These are phyloP conservation scores for Flaveria trinervia DNA, from an alignment of 129 eudicot genomes.

Conservation along the genomic window DNA sequence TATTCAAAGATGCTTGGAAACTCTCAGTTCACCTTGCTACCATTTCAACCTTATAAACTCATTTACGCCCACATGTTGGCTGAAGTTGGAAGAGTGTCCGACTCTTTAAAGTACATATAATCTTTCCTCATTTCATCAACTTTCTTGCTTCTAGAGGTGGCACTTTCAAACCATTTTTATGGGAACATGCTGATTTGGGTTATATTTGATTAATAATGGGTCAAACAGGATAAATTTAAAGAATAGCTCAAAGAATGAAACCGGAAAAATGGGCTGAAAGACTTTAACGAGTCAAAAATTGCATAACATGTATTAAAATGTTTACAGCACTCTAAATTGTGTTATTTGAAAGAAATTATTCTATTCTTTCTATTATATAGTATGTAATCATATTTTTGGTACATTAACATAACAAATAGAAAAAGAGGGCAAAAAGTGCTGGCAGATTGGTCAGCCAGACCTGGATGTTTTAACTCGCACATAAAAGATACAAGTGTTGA, in stretches of 20 bases:
- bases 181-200: neutral
- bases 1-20: slow-evolving; percentile 82
- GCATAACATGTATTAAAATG: neutral
- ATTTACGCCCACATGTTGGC: slow-evolving; percentile 93
- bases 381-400: neutral
- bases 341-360: neutral
- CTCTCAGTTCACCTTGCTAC: slow-evolving; percentile 78
- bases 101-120: slow-evolving; percentile 65
- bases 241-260: slow-evolving; percentile 3
- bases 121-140: neutral
- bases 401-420: neutral
- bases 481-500: neutral
- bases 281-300: neutral
- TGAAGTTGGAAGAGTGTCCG: slow-evolving; percentile 91
- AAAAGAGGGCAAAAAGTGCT: neutral
- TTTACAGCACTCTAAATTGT: neutral
- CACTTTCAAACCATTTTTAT: neutral
- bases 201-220: slow-evolving; percentile 2
- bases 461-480: neutral
- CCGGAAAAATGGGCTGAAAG: neutral
- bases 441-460: neutral
- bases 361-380: neutral
- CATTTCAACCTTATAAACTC: slow-evolving; percentile 91
- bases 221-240: neutral
- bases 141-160: slow-evolving; percentile 8